Evolutionary conservation across 2,329 filamentous ascomycete genomes (phyloP).

Genomic region (Cladosporium sp.): DNA sequence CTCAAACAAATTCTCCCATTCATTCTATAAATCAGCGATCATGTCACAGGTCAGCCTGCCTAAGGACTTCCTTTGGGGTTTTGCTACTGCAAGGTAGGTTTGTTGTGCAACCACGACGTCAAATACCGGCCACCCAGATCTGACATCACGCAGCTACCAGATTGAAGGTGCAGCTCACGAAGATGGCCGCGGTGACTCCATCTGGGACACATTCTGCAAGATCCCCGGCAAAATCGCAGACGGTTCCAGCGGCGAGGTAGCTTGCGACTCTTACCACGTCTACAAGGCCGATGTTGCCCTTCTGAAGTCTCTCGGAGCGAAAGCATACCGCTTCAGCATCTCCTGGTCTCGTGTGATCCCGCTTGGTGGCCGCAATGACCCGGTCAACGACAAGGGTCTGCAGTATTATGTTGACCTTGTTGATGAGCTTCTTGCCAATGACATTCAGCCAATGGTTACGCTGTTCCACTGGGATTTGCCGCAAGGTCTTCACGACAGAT

Average conservation of each 20-base stretch:
- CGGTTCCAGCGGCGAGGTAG: slow-evolving; percentile 66
- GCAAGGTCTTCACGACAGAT: slow-evolving; percentile 70
- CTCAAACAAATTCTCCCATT: too few relatives aligned
- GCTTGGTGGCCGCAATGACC: slow-evolving; percentile 75
- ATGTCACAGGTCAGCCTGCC: slow-evolving; percentile 20
- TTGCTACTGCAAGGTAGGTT: slow-evolving; percentile 59
- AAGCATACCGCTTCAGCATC: slow-evolving; percentile 77
- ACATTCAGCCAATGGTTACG: slow-evolving; percentile 76
- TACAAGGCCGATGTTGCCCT: slow-evolving; percentile 72
- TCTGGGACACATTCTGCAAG: slow-evolving; percentile 86
- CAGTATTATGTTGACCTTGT: slow-evolving; percentile 75
- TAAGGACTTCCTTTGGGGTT: slow-evolving; percentile 61
- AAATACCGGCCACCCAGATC: neutral
- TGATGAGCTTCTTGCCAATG: slow-evolving; percentile 69
- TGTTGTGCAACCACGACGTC: slow-evolving; percentile 45
- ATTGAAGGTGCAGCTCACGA: slow-evolving; percentile 72
- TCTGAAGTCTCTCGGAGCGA: slow-evolving; percentile 67
- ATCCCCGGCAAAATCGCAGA: slow-evolving; percentile 79
- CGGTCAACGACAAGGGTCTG: slow-evolving; percentile 72
- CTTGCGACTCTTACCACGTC: slow-evolving; percentile 83
- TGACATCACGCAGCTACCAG: slow-evolving; percentile 61
- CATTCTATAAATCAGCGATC: neutral
- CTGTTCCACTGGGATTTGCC: slow-evolving; percentile 88
- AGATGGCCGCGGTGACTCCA: slow-evolving; percentile 75
- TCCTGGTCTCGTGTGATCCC: slow-evolving; percentile 82